A percentile compares a stretch with the other conserved stretches of the same genome.
Conservation (phyloP, 2,329 filamentous ascomycete genomes). For the Helicocarpus griseus region DNA sequence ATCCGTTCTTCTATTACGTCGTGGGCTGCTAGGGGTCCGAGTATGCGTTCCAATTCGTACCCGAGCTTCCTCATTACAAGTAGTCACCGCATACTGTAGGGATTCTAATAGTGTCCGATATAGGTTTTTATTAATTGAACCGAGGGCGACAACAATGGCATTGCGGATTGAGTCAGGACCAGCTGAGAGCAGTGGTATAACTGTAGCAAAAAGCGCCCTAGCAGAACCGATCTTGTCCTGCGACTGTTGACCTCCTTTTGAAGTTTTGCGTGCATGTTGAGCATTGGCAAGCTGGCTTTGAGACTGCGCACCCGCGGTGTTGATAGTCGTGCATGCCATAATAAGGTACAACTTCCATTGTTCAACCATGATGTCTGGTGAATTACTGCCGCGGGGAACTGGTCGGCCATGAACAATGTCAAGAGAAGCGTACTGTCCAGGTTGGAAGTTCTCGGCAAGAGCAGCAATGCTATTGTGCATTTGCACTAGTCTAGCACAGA, state of each 20-base stretch:
- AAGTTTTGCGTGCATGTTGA: slow-evolving; percentile 74
- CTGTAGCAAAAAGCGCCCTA: slow-evolving; percentile 76
- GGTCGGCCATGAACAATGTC: slow-evolving; percentile 29
- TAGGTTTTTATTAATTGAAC: slow-evolving; percentile 89
- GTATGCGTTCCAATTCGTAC: slow-evolving; percentile 67
- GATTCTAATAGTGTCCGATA: slow-evolving; percentile 87
- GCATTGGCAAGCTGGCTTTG: slow-evolving; percentile 50
- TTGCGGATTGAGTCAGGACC: slow-evolving; percentile 73
- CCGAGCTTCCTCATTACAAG: slow-evolving; percentile 82
- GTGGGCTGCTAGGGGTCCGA: slow-evolving; percentile 71
- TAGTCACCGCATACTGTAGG: slow-evolving; percentile 72
- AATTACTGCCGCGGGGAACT: slow-evolving; percentile 35
- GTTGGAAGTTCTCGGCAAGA: slow-evolving; percentile 54
- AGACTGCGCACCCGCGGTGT: slow-evolving; percentile 61
- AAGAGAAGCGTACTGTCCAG: slow-evolving; percentile 20
- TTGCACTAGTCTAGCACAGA: slow-evolving; percentile 84
- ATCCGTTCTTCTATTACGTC: slow-evolving; percentile 74
- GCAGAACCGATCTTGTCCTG: slow-evolving; percentile 80
- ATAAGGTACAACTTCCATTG: slow-evolving; percentile 98
- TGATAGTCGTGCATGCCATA: slow-evolving; percentile 91
- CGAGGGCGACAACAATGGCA: slow-evolving; percentile 82
- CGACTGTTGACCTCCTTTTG: slow-evolving; percentile 53
- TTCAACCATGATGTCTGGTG: slow-evolving; percentile 79
- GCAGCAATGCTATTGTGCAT: slow-evolving; percentile 80
- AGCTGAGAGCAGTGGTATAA: slow-evolving; percentile 77